A percentile compares a stretch with the other conserved stretches of the same genome.
Conservation (phyloP, 257 asterid genomes). For the Capsicum pubescens region DNA sequence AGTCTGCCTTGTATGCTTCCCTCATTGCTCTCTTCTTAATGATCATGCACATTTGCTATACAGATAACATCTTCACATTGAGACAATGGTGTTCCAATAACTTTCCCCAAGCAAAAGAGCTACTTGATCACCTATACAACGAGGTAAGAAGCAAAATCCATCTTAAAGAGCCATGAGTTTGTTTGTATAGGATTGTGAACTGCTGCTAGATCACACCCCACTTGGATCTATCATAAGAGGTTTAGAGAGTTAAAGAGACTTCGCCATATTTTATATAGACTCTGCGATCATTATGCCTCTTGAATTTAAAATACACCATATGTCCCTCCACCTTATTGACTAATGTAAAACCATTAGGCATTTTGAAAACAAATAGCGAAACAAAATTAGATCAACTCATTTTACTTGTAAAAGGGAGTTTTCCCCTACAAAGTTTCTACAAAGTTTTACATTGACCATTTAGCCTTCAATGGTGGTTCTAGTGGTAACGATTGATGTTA, state of each 20-base stretch:
- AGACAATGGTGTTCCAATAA: conserved; percentile 91
- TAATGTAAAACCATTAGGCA: not conserved
- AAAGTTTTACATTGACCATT: not conserved
- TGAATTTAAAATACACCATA: not conserved
- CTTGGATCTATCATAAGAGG: not conserved
- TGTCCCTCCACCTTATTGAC: not conserved
- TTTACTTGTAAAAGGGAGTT: not conserved
- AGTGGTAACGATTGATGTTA: not conserved
- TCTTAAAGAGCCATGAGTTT: not conserved
- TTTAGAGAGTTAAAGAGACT: not conserved
- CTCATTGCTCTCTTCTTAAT: conserved; percentile 7
- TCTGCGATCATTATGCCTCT: not conserved
- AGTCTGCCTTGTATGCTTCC: conserved; percentile 20
- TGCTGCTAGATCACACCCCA: not conserved
- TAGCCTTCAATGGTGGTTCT: not conserved
- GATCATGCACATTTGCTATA: conserved; percentile 23
- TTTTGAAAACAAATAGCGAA: not conserved
- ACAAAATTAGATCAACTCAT: not conserved
- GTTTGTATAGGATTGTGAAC: not conserved
- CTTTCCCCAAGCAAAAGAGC: conserved; percentile 97
- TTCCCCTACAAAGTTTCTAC: not conserved
- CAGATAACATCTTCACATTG: conserved; percentile 94
- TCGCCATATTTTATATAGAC: not conserved
- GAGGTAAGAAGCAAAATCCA: conserved; percentile 59
- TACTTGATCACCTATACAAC: conserved; percentile 78